phyloP scores from a whole-genome alignment of 2,329 filamentous ascomycete genomes.

The Lachnum nothofagi region DNA sequence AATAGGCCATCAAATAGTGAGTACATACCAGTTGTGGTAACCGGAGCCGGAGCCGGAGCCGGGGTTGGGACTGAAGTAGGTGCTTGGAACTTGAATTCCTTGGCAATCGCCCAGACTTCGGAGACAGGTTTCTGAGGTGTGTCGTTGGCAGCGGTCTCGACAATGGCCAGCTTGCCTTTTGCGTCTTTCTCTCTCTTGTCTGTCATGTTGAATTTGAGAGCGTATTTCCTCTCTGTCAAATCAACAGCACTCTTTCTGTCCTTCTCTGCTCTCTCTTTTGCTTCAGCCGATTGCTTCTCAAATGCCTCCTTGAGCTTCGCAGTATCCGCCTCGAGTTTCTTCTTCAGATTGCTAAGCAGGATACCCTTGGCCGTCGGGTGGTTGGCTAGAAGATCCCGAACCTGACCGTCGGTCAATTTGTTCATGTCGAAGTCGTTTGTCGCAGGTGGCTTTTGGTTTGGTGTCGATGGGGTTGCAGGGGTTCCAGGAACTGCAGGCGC shows the following conservation, averaged over 20 bases:
- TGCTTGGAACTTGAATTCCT: constrained; percentile 52
- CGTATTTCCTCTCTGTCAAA: constrained; percentile 69
- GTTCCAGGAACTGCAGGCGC: constrained; percentile 4
- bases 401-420: constrained; percentile 49
- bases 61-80: constrained; percentile 28
- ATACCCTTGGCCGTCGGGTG: constrained; percentile 53
- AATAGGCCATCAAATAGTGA: background rate
- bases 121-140: constrained; percentile 78
- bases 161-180: constrained; percentile 68
- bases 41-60: constrained; percentile 12
- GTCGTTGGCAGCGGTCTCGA: constrained; percentile 76
- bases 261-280: constrained; percentile 41
- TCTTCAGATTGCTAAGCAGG: constrained; percentile 59
- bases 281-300: constrained; percentile 47
- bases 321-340: constrained; percentile 63
- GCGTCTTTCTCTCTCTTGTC: constrained; percentile 63
- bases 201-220: constrained; percentile 71
- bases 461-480: constrained; percentile 22
- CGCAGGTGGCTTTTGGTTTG: constrained; percentile 16
- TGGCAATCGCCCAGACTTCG: constrained; percentile 82
- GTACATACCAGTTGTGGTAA: constrained; percentile 10
- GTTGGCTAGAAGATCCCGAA: constrained; percentile 51
- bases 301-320: constrained; percentile 52
- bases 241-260: constrained; percentile 52
- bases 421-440: constrained; percentile 22